A percentile compares a stretch with the other conserved stretches of the same genome.
Evolutionary conservation across 805 yeast genomes (phyloP).

Genomic region (Saccharomycopsis fibuligera): DNA sequence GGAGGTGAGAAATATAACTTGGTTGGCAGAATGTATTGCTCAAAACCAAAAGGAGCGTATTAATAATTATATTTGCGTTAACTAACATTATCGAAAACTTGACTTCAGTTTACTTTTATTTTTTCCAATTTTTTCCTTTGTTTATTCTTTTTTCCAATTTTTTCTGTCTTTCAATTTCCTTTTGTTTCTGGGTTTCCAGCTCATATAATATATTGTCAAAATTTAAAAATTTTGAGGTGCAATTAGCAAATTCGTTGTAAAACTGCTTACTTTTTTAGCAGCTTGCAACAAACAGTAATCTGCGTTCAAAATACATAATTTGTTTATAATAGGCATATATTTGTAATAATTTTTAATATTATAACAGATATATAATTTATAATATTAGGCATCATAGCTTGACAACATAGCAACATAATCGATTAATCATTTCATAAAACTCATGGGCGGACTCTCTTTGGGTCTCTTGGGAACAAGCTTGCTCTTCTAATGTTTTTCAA

Average conservation of each 20-base stretch:
- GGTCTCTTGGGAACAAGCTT: slow-evolving; percentile 98
- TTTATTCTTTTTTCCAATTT: background rate
- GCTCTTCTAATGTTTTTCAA: slow-evolving; percentile 97
- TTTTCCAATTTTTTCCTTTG: background rate
- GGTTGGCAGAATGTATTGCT: slow-evolving; percentile 99
- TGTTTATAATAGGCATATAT: too few relatives aligned
- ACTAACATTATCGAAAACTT: background rate
- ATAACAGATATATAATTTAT: too few relatives aligned
- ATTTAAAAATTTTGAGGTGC: background rate
- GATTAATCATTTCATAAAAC: background rate
- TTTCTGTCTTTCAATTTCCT: too few relatives aligned
- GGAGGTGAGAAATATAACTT: slow-evolving; percentile 94
- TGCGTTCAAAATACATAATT: background rate
- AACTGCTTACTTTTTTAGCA: background rate
- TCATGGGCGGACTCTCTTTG: slow-evolving; percentile 84
- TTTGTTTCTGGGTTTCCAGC: background rate
- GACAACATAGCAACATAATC: background rate
- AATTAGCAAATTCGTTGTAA: background rate
- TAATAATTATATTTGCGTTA: slow-evolving; percentile 79
- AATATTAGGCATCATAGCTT: too few relatives aligned
- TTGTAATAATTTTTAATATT: too few relatives aligned
- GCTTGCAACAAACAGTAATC: background rate
- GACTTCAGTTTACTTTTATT: too few relatives aligned
- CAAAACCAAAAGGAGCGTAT: slow-evolving; percentile 96
- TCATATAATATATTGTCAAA: background rate